phyloP scores from a whole-genome alignment of 768 basidiomycete genomes.

The Pholiota conissans region DNA sequence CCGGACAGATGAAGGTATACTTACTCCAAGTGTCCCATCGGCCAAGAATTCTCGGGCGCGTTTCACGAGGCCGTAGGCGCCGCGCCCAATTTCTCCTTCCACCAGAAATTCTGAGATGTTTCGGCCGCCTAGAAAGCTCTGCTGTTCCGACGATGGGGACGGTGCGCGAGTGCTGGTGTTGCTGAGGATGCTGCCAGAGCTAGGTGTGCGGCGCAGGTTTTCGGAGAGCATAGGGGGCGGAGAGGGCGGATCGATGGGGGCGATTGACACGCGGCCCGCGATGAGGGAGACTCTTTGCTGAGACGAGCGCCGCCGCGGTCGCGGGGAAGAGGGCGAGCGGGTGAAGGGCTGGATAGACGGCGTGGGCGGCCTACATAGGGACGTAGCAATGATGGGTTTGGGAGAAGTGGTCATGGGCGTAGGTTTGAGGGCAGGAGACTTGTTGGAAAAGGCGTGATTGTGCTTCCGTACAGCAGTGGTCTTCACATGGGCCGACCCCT shows the following conservation, averaged over 20 bases:
- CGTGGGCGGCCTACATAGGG: conserved; percentile 25
- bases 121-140: conserved; percentile 57
- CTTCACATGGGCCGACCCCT: conserved; percentile 21
- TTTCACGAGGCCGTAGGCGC: conserved; percentile 95
- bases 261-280: conserved; percentile 78
- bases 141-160: conserved; percentile 48
- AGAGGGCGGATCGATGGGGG: conserved; percentile 72
- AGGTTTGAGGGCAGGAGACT: conserved; percentile 30
- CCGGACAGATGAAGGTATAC: conserved; percentile 27
- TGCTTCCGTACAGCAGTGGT: conserved; percentile 36
- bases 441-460: conserved; percentile 32
- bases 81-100: conserved; percentile 86
- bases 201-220: conserved; percentile 63
- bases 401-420: conserved; percentile 25
- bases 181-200: conserved; percentile 64
- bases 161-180: conserved; percentile 65
- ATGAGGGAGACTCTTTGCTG: conserved; percentile 85
- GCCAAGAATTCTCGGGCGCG: conserved; percentile 75
- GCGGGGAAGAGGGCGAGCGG: conserved; percentile 57
- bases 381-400: conserved; percentile 14
- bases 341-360: conserved; percentile 31
- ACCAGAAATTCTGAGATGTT: conserved; percentile 87
- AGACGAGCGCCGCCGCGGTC: conserved; percentile 75
- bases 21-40: conserved; percentile 83
- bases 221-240: conserved; percentile 60